Evolutionary conservation across 257 asterid genomes (phyloP).

Genomic region (Hygrophila difformis): DNA sequence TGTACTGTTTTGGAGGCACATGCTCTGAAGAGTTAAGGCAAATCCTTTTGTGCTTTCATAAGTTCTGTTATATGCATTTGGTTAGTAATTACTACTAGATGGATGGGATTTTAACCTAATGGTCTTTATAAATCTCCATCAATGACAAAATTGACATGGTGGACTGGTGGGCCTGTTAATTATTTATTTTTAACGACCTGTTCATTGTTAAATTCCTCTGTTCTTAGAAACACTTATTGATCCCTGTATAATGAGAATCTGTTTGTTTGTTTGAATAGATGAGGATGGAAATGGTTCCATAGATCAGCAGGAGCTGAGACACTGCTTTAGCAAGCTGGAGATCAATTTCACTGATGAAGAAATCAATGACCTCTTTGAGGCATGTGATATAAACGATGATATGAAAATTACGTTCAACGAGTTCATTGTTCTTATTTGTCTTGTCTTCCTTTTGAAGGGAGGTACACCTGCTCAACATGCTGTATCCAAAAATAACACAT

Average conservation of each 20-base stretch:
- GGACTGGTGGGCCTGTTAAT: no score
- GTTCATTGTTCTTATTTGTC: constrained; percentile 87
- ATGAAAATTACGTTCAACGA: constrained; percentile 69
- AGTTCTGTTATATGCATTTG: no score
- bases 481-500: constrained; percentile 16
- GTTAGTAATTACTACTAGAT: no score
- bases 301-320: constrained; percentile 74
- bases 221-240: no score
- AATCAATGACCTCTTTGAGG: constrained; percentile 63
- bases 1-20: not conserved
- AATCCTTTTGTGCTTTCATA: no score
- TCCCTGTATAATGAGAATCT: not conserved
- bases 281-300: constrained; percentile 72
- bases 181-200: no score
- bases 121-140: no score
- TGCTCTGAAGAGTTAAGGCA: not conserved
- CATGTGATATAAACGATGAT: constrained; percentile 77
- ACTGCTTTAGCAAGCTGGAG: constrained; percentile 59
- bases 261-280: constrained; percentile 27
- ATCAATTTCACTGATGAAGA: constrained; percentile 66
- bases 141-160: no score
- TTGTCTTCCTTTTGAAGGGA: constrained; percentile 77
- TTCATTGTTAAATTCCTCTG: no score
- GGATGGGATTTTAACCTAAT: no score
- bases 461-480: constrained; percentile 26